phyloP scores from a whole-genome alignment of 768 basidiomycete genomes.

The Ramaria sp. region DNA sequence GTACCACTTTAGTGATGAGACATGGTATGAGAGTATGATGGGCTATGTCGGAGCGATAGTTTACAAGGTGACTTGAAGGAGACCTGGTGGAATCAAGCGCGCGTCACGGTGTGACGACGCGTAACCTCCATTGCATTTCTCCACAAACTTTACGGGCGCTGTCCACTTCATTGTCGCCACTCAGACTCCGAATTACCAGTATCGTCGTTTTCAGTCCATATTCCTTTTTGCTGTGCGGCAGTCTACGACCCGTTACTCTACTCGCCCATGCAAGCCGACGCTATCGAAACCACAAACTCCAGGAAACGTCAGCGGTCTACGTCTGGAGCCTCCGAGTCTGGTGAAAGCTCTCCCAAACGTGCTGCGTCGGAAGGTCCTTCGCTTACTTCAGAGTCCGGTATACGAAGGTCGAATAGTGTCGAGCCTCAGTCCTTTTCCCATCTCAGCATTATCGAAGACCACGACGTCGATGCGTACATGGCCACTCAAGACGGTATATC shows the following conservation, averaged over 20 bases:
- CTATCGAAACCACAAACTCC: not conserved
- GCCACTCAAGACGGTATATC: conserved; percentile 21
- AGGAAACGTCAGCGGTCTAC: conserved; percentile 22
- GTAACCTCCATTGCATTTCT: not conserved
- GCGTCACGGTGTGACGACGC: conserved; percentile 9
- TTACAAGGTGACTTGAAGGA: no score
- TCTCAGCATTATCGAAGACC: conserved; percentile 23
- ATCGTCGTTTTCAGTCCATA: not conserved
- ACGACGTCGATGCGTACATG: conserved; percentile 50
- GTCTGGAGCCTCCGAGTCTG: conserved; percentile 15
- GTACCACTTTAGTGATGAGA: no score
- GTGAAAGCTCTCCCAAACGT: conserved; percentile 57
- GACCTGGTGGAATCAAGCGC: not conserved
- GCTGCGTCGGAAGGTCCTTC: conserved; percentile 56
- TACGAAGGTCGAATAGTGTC: conserved; percentile 21
- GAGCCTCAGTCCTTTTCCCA: conserved; percentile 9
- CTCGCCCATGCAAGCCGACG: not conserved
- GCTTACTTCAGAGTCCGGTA: conserved; percentile 30
- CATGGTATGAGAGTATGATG: no score
- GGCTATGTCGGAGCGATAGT: not conserved
- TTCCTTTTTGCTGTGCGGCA: not conserved
- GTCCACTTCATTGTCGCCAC: not conserved
- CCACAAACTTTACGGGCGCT: not conserved
- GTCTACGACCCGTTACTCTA: not conserved
- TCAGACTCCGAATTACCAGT: not conserved